These are phyloP conservation scores for Hypericum perforatum DNA, from an alignment of 345 rosid species.

Conservation along the genomic window DNA sequence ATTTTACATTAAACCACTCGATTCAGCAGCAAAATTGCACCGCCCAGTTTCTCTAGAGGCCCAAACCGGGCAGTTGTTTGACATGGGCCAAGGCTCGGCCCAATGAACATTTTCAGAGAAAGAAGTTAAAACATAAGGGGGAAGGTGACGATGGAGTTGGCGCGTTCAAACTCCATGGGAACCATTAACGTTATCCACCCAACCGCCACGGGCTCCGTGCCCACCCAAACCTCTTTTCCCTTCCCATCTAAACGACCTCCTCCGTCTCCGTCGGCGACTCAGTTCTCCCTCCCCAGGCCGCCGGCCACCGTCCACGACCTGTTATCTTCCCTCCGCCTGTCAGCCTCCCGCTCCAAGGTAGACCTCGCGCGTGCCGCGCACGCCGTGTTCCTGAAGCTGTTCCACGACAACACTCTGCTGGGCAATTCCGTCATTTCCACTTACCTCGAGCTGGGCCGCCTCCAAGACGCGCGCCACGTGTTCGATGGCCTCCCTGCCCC, in stretches of 20 bases:
- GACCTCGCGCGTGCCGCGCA: constrained; percentile 52
- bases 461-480: constrained; percentile 39
- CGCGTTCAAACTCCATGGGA: too few relatives aligned
- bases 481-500: constrained; percentile 41
- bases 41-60: too few relatives aligned
- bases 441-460: constrained; percentile 53
- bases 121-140: too few relatives aligned
- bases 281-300: not conserved
- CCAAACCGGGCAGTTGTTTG: too few relatives aligned
- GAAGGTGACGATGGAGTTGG: too few relatives aligned
- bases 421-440: constrained; percentile 47
- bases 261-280: constrained; percentile 6
- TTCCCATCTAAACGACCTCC: constrained; percentile 12
- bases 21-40: too few relatives aligned
- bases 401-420: constrained; percentile 27
- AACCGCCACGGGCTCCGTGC: constrained; percentile 1
- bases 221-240: constrained; percentile 5
- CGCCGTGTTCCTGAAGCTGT: constrained; percentile 45
- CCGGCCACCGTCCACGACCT: constrained; percentile 19
- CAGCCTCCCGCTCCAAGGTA: constrained; percentile 35
- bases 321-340: constrained; percentile 38
- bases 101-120: too few relatives aligned
- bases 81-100: too few relatives aligned
- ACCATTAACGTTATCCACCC: too few relatives aligned
- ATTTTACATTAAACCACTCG: too few relatives aligned